Conservation (phyloP, 2,329 filamentous ascomycete genomes). For the Cladosporium sphaerospermum region DNA sequence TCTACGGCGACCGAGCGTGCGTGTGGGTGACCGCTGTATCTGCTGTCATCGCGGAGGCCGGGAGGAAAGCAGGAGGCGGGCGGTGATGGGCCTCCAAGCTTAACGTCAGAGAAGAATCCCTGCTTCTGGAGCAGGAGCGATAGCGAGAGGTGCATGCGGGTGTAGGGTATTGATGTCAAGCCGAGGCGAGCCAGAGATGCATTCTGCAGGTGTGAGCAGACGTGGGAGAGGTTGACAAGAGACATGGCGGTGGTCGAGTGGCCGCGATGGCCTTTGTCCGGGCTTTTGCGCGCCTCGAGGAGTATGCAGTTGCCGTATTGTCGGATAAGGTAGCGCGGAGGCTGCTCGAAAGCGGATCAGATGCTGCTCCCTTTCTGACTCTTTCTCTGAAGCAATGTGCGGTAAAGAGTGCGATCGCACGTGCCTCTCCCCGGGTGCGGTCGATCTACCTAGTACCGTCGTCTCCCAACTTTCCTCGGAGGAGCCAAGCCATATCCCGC, state of each 20-base stretch:
- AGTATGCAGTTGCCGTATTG: not conserved
- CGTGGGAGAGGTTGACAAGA: slow-evolving; percentile 67
- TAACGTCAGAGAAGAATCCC: slow-evolving; percentile 75
- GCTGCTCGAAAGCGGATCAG: not conserved
- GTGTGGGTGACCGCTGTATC: slow-evolving; percentile 24
- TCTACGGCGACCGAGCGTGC: slow-evolving; percentile 7
- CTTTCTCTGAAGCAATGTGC: not conserved
- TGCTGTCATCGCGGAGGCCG: slow-evolving; percentile 24
- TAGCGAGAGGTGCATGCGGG: slow-evolving; percentile 71
- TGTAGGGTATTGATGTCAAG: slow-evolving; percentile 74
- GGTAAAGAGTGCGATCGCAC: not conserved
- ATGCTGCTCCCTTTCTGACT: not conserved
- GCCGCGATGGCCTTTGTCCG: slow-evolving; percentile 11
- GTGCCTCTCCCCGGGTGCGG: not conserved
- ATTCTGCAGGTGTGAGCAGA: slow-evolving; percentile 90
- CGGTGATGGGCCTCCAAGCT: slow-evolving; percentile 61
- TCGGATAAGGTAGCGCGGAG: not conserved
- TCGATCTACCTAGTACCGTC: not conserved
- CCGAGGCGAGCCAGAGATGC: slow-evolving; percentile 75
- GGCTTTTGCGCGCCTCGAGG: not conserved
- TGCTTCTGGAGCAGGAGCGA: slow-evolving; percentile 72
- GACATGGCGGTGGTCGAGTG: slow-evolving; percentile 49
- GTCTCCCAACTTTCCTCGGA: slow-evolving; percentile 8
- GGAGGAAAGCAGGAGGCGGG: slow-evolving; percentile 35
- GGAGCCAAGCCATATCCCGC: not conserved